Conservation (phyloP, 1,139 yeast species). For the Kodamaea suecica region DNA sequence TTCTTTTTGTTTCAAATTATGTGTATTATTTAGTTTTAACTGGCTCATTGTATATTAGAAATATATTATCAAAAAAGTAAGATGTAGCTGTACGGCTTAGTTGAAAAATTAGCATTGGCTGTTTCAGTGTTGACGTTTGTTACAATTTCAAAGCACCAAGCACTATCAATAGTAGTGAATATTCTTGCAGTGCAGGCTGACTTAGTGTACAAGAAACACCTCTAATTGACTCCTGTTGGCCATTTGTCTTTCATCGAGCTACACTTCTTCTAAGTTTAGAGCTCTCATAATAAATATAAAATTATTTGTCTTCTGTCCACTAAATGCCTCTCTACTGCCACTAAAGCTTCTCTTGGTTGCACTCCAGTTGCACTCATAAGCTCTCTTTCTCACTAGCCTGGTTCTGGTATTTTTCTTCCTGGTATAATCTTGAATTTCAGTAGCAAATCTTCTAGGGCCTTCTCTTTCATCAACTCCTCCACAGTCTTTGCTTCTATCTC, state of each 20-base stretch:
- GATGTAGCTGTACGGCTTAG: not conserved
- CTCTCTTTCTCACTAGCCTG: not conserved
- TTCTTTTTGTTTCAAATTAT: constrained; percentile 10
- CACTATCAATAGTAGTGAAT: too few species aligned
- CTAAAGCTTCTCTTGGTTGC: too few species aligned
- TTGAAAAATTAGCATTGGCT: not conserved
- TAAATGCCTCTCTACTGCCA: too few species aligned
- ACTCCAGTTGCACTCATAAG: too few species aligned
- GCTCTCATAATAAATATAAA: too few species aligned
- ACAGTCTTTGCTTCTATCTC: not conserved
- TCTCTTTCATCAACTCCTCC: not conserved
- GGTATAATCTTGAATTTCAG: not conserved
- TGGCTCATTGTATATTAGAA: constrained; percentile 13
- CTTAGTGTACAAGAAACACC: too few species aligned
- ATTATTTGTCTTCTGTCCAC: too few species aligned
- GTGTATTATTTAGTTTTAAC: constrained; percentile 16
- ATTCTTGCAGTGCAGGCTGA: too few species aligned
- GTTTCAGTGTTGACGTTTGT: not conserved
- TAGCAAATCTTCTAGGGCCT: not conserved
- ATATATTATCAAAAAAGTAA: constrained; percentile 2
- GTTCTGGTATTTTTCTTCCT: not conserved
- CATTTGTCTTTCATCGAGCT: too few species aligned
- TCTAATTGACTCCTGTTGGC: too few species aligned
- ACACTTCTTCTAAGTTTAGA: too few species aligned
- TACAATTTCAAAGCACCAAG: too few species aligned